Evolutionary conservation across 345 rosid species (phyloP).

Genomic region (Euphorbia peplus): DNA sequence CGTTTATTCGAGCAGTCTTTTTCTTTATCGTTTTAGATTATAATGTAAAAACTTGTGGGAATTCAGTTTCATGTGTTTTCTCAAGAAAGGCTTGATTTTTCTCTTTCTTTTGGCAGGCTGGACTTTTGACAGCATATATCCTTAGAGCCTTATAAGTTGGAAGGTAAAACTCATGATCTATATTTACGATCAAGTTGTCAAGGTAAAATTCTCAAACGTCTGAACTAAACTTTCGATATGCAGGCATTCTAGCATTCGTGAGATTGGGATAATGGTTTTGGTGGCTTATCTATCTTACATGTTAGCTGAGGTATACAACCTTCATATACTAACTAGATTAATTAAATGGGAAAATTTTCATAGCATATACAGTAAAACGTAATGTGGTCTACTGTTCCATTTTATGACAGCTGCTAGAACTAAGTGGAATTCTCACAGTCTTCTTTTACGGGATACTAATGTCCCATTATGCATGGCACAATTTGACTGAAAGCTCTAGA

Average conservation of each 20-base stretch:
- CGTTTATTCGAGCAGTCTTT: constrained; percentile 1
- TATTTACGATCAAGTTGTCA: no score
- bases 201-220: background rate
- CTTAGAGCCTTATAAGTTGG: no score
- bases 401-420: constrained; percentile 54
- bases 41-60: no score
- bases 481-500: constrained; percentile 59
- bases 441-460: constrained; percentile 83
- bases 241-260: constrained; percentile 81
- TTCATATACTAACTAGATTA: background rate
- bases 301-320: constrained; percentile 75
- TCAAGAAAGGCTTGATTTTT: no score
- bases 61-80: no score
- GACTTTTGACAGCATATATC: no score
- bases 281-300: constrained; percentile 89
- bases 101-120: no score
- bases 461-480: constrained; percentile 73
- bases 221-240: background rate
- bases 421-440: constrained; percentile 90
- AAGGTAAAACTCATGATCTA: no score
- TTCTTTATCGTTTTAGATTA: no score
- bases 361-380: background rate
- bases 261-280: constrained; percentile 67
- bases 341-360: background rate
- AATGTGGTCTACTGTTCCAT: background rate